Evolutionary conservation across 1,284 basidiomycete species (phyloP), one percentile per base, ranked within the genome.

Genomic region (Coniferiporia sulphurascens): DNA sequence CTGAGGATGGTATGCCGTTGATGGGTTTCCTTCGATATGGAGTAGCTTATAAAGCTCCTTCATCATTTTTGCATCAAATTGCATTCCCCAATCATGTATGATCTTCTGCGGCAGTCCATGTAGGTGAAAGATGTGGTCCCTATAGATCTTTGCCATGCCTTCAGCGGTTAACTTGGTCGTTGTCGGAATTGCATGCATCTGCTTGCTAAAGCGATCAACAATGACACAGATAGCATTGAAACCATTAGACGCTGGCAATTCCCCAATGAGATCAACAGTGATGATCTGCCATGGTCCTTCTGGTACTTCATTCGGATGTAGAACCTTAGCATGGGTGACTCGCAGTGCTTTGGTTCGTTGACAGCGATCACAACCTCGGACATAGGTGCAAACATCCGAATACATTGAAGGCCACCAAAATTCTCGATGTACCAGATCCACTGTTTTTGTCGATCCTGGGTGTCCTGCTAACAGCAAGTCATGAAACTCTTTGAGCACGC

Each of bases 221-320:
- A 78, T 55, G 0, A 74, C 71, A 1, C 77, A 56, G 36, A 81
- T 72, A 0, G 65, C 48, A 56, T 80, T 66, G 38, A 65, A 71
- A 0, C 74, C 76, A 12, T 70, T 22, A 0, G 66, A 71, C 5
- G 59, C 45, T 9, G 50, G 50, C 8, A 52, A 5, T 27, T 52
- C 50, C 8, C 17, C 50, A 36, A 52, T 52, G 8, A 52, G 50
- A 36, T 52, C 50, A 6, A 52, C 50, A 7, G 52, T 21, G 21
- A 55, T 21, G 27, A 55, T 44, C 48, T 55, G 13, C 52, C 52
- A 55, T 17, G 52, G 52, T 38, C 19, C 34, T 55, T 55, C 19
- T 13, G 52, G 52, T 6, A 55, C 22, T n/a, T 38, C 34, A 32
- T 55, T 38, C 6, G 50, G 50, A 8, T 52, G 15, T 6, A 52